phyloP scores from a whole-genome alignment of 257 asterid genomes.

The Fraxinus excelsior region DNA sequence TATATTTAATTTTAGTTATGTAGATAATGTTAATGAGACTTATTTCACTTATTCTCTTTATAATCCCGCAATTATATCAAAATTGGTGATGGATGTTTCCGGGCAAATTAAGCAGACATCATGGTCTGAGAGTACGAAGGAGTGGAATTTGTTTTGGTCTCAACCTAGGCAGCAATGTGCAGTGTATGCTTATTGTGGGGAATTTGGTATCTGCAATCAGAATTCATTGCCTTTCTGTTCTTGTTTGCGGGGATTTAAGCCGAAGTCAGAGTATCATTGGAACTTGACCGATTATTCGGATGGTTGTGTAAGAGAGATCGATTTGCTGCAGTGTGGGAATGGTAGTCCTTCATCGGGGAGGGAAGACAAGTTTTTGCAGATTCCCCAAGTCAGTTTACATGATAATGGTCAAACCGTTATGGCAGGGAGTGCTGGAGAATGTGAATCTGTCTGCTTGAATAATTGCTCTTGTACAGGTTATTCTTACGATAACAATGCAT shows the following conservation, averaged over 20 bases:
- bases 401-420: neutral
- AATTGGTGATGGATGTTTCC: conserved; percentile 46
- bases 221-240: conserved; percentile 42
- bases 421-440: conserved; percentile 8
- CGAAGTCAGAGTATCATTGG: conserved; percentile 38
- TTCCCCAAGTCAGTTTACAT: neutral
- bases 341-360: neutral
- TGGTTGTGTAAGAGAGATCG: conserved; percentile 25
- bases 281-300: conserved; percentile 47
- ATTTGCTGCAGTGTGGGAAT: conserved; percentile 6
- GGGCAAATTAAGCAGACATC: conserved; percentile 48
- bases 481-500: neutral
- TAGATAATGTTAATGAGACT: conserved; percentile 36
- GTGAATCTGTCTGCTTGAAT: conserved; percentile 16
- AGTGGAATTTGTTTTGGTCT: conserved; percentile 52
- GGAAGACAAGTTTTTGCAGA: neutral
- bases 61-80: conserved; percentile 28
- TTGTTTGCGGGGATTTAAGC: conserved; percentile 47
- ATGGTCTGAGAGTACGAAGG: conserved; percentile 25
- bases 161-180: conserved; percentile 60
- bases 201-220: conserved; percentile 45
- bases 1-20: conserved; percentile 40
- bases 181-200: conserved; percentile 59
- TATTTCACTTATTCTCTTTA: conserved; percentile 52
- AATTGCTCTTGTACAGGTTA: conserved; percentile 20